A percentile compares a stretch with the other conserved stretches of the same genome.
Evolutionary conservation across 495 filamentous ascomycete genomes (phyloP).

Genomic region (Penicillium taxi): DNA sequence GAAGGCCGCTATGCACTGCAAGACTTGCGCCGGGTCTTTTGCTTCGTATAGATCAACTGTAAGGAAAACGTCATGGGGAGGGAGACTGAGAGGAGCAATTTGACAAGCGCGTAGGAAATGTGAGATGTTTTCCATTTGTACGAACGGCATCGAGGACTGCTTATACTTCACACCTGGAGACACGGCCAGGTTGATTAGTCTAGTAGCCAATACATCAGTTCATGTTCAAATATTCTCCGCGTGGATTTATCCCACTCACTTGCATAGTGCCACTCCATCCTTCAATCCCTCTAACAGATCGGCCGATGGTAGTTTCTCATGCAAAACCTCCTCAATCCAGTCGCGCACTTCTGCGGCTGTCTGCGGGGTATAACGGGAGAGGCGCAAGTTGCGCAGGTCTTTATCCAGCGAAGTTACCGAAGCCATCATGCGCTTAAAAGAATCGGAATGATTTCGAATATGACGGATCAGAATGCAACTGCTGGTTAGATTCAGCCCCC

Average conservation of each 20-base stretch:
- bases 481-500: neutral
- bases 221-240: slow-evolving; percentile 2
- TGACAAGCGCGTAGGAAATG: slow-evolving; percentile 89
- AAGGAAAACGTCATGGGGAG: slow-evolving; percentile 90
- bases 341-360: slow-evolving; percentile 76
- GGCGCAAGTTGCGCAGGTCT: slow-evolving; percentile 86
- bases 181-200: slow-evolving; percentile 75
- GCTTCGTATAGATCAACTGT: slow-evolving; percentile 95
- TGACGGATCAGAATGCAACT: slow-evolving; percentile 1
- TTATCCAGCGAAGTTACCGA: slow-evolving; percentile 91
- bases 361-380: slow-evolving; percentile 88
- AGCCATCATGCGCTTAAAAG: slow-evolving; percentile 54
- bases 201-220: slow-evolving; percentile 28
- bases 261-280: slow-evolving; percentile 88
- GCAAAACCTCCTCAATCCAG: slow-evolving; percentile 84
- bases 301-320: slow-evolving; percentile 55
- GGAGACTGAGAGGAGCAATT: slow-evolving; percentile 72
- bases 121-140: slow-evolving; percentile 99
- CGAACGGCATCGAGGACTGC: slow-evolving; percentile 86
- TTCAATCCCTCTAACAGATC: slow-evolving; percentile 82
- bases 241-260: slow-evolving; percentile 45
- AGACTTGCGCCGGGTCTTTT: slow-evolving; percentile 94
- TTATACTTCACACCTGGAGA: slow-evolving; percentile 74
- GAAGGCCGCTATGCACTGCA: slow-evolving; percentile 89
- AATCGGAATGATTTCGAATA: slow-evolving; percentile 1